Evolutionary conservation across 306 rosid genomes (phyloP).

Genomic region (Senna tora): DNA sequence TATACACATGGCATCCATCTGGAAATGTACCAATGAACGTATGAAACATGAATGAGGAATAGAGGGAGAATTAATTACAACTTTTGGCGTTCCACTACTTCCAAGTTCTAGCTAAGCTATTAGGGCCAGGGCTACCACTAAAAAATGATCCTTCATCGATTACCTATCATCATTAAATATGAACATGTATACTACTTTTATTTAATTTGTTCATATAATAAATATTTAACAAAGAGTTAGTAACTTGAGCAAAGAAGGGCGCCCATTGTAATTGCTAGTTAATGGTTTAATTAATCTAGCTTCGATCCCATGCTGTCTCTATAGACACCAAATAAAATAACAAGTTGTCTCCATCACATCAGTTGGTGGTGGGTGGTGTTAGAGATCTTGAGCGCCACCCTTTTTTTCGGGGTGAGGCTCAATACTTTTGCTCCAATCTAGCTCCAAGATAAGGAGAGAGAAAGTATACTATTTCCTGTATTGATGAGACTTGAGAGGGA

Average conservation of each 20-base stretch:
- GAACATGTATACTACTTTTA: neutral
- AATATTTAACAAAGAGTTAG: neutral
- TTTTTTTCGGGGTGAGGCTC: slow-evolving; percentile 52
- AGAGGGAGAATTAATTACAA: neutral
- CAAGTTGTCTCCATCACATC: slow-evolving; percentile 63
- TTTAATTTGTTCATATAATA: neutral
- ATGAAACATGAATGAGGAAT: neutral
- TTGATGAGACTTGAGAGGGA: slow-evolving; percentile 32
- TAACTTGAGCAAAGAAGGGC: slow-evolving; percentile 28
- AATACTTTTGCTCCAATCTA: slow-evolving; percentile 86
- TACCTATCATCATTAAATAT: slow-evolving; percentile 39
- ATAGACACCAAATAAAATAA: slow-evolving; percentile 30
- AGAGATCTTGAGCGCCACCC: slow-evolving; percentile 66
- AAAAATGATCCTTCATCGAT: slow-evolving; percentile 35
- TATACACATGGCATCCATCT: neutral
- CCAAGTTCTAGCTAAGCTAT: too few species aligned
- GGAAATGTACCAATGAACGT: neutral
- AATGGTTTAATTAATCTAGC: slow-evolving; percentile 48
- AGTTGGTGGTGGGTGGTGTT: slow-evolving; percentile 66
- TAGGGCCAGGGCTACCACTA: slow-evolving; percentile 33
- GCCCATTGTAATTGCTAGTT: slow-evolving; percentile 42
- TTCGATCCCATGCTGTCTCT: slow-evolving; percentile 35
- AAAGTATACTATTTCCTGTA: slow-evolving; percentile 27
- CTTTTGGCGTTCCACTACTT: too few species aligned
- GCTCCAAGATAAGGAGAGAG: slow-evolving; percentile 73